Evolutionary conservation across 352 stramenopile species (phyloP).

Genomic region (Salisapilia sapeloensis): DNA sequence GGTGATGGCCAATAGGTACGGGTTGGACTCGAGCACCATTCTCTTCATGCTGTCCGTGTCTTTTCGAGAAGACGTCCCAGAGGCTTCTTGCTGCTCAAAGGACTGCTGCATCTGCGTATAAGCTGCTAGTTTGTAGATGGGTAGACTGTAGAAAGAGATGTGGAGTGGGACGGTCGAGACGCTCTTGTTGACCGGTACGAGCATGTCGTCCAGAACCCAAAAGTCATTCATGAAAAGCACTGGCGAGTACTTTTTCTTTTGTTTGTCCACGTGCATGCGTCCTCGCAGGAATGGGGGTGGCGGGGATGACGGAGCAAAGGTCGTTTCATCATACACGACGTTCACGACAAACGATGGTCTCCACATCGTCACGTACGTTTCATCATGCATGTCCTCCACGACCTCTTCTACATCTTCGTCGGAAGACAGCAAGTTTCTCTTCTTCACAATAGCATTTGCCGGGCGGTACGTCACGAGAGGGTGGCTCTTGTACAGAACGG

Average conservation of each 20-base stretch:
- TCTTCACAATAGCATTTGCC: constrained; percentile 51
- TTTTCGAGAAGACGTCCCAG: constrained; percentile 79
- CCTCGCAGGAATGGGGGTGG: constrained; percentile 51
- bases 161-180: constrained; percentile 62
- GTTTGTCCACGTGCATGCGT: constrained; percentile 38
- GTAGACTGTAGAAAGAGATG: constrained; percentile 72
- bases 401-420: constrained; percentile 6
- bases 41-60: constrained; percentile 89
- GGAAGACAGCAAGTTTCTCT: constrained; percentile 45
- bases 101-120: constrained; percentile 88
- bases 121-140: constrained; percentile 85
- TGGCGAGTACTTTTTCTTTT: constrained; percentile 62
- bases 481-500: constrained; percentile 29
- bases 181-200: constrained; percentile 83
- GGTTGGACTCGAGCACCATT: constrained; percentile 96
- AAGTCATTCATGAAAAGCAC: constrained; percentile 90
- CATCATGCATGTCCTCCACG: neutral
- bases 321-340: constrained; percentile 46
- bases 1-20: constrained; percentile 90
- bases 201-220: constrained; percentile 81
- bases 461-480: constrained; percentile 67
- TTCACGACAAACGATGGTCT: constrained; percentile 57
- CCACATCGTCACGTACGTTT: constrained; percentile 63
- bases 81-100: constrained; percentile 83
- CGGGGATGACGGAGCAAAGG: constrained; percentile 30